phyloP scores from a whole-genome alignment of 2,329 filamentous ascomycete genomes.

The Trichoderma sp. region DNA sequence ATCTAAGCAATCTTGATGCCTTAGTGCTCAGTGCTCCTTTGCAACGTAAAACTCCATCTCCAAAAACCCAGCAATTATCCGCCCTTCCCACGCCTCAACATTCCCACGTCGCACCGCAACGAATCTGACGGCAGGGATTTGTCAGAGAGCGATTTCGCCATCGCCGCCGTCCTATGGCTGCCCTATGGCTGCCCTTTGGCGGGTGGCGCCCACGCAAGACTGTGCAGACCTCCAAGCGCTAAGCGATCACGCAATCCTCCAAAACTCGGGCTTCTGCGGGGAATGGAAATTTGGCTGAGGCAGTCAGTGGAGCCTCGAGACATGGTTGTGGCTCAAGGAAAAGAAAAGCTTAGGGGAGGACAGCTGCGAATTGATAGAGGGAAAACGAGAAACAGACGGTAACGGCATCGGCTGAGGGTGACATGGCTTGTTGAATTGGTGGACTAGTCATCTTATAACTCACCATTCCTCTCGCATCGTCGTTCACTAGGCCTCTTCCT shows the following conservation, averaged over 20 bases:
- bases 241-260: slow-evolving; percentile 38
- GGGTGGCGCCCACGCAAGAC: slow-evolving; percentile 17
- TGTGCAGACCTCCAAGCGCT: slow-evolving; percentile 26
- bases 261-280: slow-evolving; percentile 29
- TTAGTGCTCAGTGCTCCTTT: neutral
- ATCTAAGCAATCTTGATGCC: neutral
- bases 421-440: neutral
- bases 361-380: neutral
- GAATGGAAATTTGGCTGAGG: slow-evolving; percentile 24
- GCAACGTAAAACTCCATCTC: neutral
- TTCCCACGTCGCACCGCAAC: slow-evolving; percentile 12
- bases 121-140: slow-evolving; percentile 27
- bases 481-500: neutral
- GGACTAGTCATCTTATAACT: slow-evolving; percentile 13
- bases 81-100: neutral
- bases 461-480: slow-evolving; percentile 10
- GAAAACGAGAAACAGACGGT: neutral
- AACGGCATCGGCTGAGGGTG: neutral
- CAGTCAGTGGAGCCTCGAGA: slow-evolving; percentile 17
- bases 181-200: slow-evolving; percentile 3
- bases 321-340: neutral
- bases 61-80: neutral
- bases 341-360: neutral
- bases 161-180: slow-evolving; percentile 20
- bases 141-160: slow-evolving; percentile 28